Base-by-base conservation (phyloP, 768 basidiomycete species). In the Flagelloscypha sp. region DNA sequence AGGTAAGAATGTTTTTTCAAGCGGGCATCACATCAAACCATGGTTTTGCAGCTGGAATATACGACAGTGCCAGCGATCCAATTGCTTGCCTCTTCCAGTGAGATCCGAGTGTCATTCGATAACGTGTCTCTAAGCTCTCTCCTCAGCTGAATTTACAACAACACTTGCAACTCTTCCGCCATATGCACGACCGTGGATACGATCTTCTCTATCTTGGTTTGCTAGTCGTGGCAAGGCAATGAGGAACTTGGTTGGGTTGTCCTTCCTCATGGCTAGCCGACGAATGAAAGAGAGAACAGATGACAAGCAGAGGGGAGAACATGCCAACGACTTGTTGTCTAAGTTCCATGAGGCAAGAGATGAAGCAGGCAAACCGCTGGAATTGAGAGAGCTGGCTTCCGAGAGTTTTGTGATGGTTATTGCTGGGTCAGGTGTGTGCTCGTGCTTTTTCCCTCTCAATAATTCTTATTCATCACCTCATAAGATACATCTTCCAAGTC, bases 401-500 rank as follows among this genome's bases (percentile, higher is more conserved):
- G 92, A 95, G 61, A 81, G 84, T 29, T 57, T 86, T 13, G 88
- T 87, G 1, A 74, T 89, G 31, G 68, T 92, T 12, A 89, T 92
- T 44, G 87, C 87, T 5, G 89, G 89, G 1, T 85, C 83, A 3
- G n/a, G n/a, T n/a, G n/a, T n/a, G n/a, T n/a, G n/a, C n/a, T n/a
- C n/a, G n/a, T n/a, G n/a, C n/a, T n/a, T n/a, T n/a, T n/a, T n/a
- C n/a, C n/a, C n/a, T n/a, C n/a, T n/a, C n/a, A n/a, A n/a, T n/a
- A n/a, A n/a, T n/a, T n/a, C n/a, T 72, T 78, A 41, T 57, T 79
- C 7, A 77, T 80, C 36, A 75, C 76, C 7, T 77, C 77, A 6
- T 74, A 72, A 3, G 90, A 95, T 49, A 95, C 90, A 1, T 93
- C 92, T 0, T 90, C 89, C 30, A 95, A 94, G 85, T 87, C 46